Evolutionary conservation across 352 stramenopile genomes (phyloP), one percentile per base, ranked within the genome.

Genomic region (Globisporangium spinosum): DNA sequence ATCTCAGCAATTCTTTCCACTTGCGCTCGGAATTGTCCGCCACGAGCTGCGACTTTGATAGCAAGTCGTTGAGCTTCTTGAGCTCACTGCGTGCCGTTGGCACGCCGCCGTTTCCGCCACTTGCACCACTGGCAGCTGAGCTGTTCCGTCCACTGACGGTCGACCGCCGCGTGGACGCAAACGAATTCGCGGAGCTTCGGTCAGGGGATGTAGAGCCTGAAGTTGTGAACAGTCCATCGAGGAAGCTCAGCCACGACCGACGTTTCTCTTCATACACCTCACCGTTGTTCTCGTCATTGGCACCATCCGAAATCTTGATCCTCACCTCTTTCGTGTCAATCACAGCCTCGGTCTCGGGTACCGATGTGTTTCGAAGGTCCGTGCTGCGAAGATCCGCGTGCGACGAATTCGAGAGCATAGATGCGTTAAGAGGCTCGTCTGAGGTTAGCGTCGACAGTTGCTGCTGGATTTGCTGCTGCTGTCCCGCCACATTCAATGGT

Each of bases 1-100:
- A 90, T 9, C 86, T 76, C 27, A 94, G 63, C 34, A 96, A 51
- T 23, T 94, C 85, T 38, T 84, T 70, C 88, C 88, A 96, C 54
- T 92, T 91, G 0, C 69, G 73, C 34, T 72, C 65, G 9, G 85
- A 77, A 20, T 82, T 91, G 51, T 89, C 83, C 0, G 74, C 77
- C 0, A 88, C 82, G 38, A 93, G 67, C 34, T 89, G 70, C 6
- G 78, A 89, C 45, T 93, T 93, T 0, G 65, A 64, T 29, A 92
- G 63, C 34, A 90, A 75, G 67, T 89, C 83, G 7, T 72, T 78
- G 34, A 92, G 72, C 66, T 90, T 91, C 70, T 91, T 89, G 32
- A 71, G 70, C 3, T 83, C 77, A 7, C 67, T 71, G 35, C 78
- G 70, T 1, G 34, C n/a, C 0, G 47, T 70, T 12, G 51, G 1